phyloP scores from a whole-genome alignment of 352 stramenopile species.

The Lagenidium giganteum region DNA sequence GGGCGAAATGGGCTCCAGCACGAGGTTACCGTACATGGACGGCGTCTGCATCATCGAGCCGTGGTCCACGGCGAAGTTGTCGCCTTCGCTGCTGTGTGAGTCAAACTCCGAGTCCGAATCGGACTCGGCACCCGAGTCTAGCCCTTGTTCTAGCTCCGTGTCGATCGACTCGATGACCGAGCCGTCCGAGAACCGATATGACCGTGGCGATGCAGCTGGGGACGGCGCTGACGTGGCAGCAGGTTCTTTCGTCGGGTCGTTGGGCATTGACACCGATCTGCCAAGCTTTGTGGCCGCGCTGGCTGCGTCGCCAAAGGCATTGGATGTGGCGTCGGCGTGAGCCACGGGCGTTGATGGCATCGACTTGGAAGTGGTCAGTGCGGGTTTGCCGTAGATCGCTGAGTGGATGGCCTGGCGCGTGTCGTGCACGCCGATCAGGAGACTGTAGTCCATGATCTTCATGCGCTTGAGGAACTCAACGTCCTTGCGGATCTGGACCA shows the following conservation, averaged over 20 bases:
- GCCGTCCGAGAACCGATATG: constrained; percentile 5
- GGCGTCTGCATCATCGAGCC: constrained; percentile 12
- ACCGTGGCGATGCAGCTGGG: constrained; percentile 1
- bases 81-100: constrained; percentile 8
- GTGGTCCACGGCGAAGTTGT: constrained; percentile 18
- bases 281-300: constrained; percentile 15
- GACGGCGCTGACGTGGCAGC: constrained; percentile 2
- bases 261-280: constrained; percentile 22
- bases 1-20: constrained; percentile 36
- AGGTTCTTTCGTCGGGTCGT: neutral
- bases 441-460: constrained; percentile 95
- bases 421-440: constrained; percentile 92
- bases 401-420: constrained; percentile 47
- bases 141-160: too few relatives aligned
- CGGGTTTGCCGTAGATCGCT: constrained; percentile 32
- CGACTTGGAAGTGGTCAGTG: constrained; percentile 24
- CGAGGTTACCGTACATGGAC: constrained; percentile 12
- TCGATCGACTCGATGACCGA: neutral
- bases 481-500: constrained; percentile 86
- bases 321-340: constrained; percentile 2
- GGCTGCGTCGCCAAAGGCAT: neutral
- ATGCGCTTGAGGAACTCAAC: constrained; percentile 88
- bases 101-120: constrained; percentile 19
- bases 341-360: constrained; percentile 34
- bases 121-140: constrained; percentile 17